phyloP scores from a whole-genome alignment of 2,329 filamentous ascomycete genomes.

The Akanthomyces uredinophilus region DNA sequence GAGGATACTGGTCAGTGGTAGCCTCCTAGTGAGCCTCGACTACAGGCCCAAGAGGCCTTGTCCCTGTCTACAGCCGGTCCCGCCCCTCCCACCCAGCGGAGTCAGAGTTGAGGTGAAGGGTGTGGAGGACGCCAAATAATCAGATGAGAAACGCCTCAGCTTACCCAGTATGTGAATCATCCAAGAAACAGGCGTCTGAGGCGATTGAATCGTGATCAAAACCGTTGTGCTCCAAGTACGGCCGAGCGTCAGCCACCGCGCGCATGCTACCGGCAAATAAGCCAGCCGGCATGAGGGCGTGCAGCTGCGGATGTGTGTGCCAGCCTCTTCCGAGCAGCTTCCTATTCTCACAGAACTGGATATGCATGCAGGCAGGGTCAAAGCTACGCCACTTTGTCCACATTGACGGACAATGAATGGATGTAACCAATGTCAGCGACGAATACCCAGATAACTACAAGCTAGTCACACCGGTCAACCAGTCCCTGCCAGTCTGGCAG shows the following conservation, averaged over 20 bases:
- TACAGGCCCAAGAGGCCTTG: background rate
- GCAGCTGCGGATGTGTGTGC: background rate
- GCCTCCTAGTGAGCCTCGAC: background rate
- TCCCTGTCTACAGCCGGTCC: constrained; percentile 2
- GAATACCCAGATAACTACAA: background rate
- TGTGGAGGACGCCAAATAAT: constrained; percentile 4
- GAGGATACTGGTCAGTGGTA: background rate
- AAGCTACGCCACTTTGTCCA: background rate
- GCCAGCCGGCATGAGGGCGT: background rate
- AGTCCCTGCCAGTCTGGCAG: background rate
- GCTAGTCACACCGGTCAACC: too few species aligned
- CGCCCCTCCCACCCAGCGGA: constrained; percentile 5
- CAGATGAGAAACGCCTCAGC: constrained; percentile 9
- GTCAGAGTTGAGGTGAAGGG: background rate
- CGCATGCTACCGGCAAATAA: background rate
- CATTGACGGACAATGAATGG: constrained; percentile 7
- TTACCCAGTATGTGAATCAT: background rate
- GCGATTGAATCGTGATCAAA: background rate
- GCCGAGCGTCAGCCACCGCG: constrained; percentile 6
- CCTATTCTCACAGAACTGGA: background rate
- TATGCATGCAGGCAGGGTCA: background rate
- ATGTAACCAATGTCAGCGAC: background rate
- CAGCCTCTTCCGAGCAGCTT: background rate
- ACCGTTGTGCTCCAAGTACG: background rate
- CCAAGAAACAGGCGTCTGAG: background rate